Evolutionary conservation across 495 filamentous ascomycete genomes (phyloP).

Genomic region (Neurospora discreta): DNA sequence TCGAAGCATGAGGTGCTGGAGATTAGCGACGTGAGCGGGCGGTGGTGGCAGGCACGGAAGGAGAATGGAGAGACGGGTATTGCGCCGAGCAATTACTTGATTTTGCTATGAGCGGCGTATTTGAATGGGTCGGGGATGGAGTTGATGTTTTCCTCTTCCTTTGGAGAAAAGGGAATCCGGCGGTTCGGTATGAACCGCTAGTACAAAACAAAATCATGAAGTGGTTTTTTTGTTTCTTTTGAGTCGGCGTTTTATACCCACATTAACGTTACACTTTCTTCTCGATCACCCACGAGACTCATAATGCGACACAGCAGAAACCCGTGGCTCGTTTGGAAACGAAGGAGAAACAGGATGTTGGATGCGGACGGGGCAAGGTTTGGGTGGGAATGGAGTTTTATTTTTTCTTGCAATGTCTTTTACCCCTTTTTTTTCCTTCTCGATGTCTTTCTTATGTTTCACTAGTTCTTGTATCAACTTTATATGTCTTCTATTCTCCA

Average conservation of each 20-base stretch:
- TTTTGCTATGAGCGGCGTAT: slow-evolving; percentile 70
- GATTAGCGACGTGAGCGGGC: slow-evolving; percentile 89
- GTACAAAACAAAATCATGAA: neutral
- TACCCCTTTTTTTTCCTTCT: slow-evolving; percentile 20
- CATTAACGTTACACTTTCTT: neutral
- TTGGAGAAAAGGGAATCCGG: neutral
- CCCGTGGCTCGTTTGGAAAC: neutral
- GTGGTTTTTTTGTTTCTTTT: neutral
- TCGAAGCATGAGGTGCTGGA: slow-evolving; percentile 93
- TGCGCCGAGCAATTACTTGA: slow-evolving; percentile 95
- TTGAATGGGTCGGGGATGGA: neutral
- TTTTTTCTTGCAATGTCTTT: slow-evolving; percentile 7
- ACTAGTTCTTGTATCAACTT: slow-evolving; percentile 2
- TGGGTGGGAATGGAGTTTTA: neutral
- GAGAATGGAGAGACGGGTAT: slow-evolving; percentile 92
- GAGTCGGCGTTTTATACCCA: neutral
- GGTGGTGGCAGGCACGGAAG: slow-evolving; percentile 99
- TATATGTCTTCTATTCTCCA: neutral
- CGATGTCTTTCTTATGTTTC: slow-evolving; percentile 9
- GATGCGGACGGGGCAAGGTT: neutral
- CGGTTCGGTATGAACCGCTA: neutral
- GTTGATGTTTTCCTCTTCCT: neutral
- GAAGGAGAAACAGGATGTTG: neutral
- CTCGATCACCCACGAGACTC: neutral
- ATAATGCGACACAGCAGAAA: neutral